Evolutionary conservation across 192 early-diverging fungal species (phyloP).

Genomic region (Backusella luteola): DNA sequence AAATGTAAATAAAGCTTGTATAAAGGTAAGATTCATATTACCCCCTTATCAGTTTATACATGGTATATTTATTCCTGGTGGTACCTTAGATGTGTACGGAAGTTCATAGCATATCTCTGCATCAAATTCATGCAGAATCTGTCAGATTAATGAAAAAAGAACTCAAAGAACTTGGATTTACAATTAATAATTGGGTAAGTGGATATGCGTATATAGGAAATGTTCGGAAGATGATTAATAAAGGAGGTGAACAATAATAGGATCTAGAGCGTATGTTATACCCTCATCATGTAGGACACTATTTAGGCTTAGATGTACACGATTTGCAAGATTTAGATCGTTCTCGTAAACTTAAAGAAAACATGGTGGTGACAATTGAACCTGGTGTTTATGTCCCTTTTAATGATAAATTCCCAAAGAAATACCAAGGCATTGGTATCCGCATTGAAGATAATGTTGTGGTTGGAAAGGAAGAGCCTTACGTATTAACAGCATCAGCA

Average conservation of each 20-base stretch:
- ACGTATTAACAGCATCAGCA: constrained; percentile 68
- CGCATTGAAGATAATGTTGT: constrained; percentile 96
- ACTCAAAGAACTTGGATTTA: constrained; percentile 69
- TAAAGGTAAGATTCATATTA: constrained; percentile 55
- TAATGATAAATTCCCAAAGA: constrained; percentile 67
- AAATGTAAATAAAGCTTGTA: constrained; percentile 80
- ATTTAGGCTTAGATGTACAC: constrained; percentile 94
- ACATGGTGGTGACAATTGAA: constrained; percentile 95
- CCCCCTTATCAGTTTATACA: not conserved
- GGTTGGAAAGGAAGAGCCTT: constrained; percentile 66
- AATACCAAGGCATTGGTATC: constrained; percentile 88
- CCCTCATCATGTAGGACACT: constrained; percentile 95
- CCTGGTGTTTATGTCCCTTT: constrained; percentile 92
- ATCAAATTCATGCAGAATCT: constrained; percentile 80
- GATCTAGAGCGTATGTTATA: constrained; percentile 81
- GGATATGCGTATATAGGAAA: not conserved
- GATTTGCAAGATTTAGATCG: constrained; percentile 77
- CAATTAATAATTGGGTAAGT: constrained; percentile 52
- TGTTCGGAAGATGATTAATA: not conserved
- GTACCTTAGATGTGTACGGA: constrained; percentile 54
- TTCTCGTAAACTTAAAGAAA: constrained; percentile 62
- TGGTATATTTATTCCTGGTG: not conserved
- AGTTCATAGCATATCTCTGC: constrained; percentile 59
- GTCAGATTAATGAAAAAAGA: constrained; percentile 68
- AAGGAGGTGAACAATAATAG: constrained; percentile 21